A percentile compares a stretch with the other conserved stretches of the same genome.
phyloP scores from a whole-genome alignment of 768 basidiomycete genomes.

The Fomitopsis pulvina region DNA sequence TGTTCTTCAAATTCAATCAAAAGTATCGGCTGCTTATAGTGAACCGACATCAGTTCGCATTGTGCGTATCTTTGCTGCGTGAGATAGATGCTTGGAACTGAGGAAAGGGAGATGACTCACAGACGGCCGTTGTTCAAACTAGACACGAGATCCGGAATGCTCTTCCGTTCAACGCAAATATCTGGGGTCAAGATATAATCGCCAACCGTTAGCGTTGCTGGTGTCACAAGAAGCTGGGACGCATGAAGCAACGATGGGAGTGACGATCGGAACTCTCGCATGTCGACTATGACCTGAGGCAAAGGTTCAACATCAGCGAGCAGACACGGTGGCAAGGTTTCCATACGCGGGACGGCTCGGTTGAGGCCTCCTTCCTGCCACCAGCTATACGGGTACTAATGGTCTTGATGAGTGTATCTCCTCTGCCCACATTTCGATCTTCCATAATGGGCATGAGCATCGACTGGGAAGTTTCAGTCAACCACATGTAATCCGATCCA shows the following conservation, averaged over 20 bases:
- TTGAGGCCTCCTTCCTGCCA: slow-evolving; percentile 61
- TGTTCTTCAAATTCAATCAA: slow-evolving; percentile 98
- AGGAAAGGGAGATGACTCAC: slow-evolving; percentile 44
- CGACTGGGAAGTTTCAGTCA: slow-evolving; percentile 38
- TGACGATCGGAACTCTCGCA: slow-evolving; percentile 93
- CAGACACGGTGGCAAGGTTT: neutral
- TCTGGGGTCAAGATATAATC: slow-evolving; percentile 95
- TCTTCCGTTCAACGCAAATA: slow-evolving; percentile 95
- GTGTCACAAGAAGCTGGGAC: slow-evolving; percentile 70
- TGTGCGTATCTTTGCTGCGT: slow-evolving; percentile 72
- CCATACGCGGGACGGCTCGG: slow-evolving; percentile 60
- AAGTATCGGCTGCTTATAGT: slow-evolving; percentile 91
- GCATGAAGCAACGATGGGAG: slow-evolving; percentile 88
- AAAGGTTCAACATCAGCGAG: no score
- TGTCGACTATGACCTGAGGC: slow-evolving; percentile 84
- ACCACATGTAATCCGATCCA: no score
- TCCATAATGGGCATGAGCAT: slow-evolving; percentile 86
- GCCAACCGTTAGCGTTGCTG: slow-evolving; percentile 88
- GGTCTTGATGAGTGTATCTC: slow-evolving; percentile 66
- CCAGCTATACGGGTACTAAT: slow-evolving; percentile 85
- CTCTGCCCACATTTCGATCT: slow-evolving; percentile 39
- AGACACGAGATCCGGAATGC: slow-evolving; percentile 83
- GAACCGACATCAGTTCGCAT: slow-evolving; percentile 93
- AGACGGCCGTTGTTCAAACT: slow-evolving; percentile 92
- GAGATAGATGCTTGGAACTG: neutral